phyloP scores from a whole-genome alignment of 73 alveolate genomes.

The Stentor roeselii region DNA sequence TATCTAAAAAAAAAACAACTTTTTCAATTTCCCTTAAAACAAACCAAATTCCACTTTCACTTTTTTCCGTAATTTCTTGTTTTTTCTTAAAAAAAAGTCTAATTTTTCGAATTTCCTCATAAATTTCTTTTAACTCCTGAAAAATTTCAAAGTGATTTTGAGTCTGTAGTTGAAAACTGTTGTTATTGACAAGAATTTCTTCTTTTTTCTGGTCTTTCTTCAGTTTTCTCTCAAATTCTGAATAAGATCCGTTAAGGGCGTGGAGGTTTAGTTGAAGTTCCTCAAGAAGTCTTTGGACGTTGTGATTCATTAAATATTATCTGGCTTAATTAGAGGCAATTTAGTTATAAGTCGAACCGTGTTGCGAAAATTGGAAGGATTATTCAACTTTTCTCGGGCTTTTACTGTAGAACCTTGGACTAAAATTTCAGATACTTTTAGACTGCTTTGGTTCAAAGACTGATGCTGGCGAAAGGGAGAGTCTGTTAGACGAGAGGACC shows the following conservation, averaged over 20 bases:
- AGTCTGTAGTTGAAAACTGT: neutral
- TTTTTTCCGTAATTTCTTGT: neutral
- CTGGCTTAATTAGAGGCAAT: neutral
- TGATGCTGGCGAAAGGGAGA: too few relatives aligned
- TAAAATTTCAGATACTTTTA: neutral
- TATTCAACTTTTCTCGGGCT: neutral
- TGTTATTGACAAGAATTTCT: neutral
- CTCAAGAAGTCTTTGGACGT: neutral
- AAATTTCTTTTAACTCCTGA: neutral
- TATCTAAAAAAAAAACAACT: too few relatives aligned
- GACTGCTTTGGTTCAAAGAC: too few relatives aligned
- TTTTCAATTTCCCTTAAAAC: neutral
- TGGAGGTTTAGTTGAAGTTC: neutral
- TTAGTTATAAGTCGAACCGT: neutral
- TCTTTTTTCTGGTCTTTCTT: neutral
- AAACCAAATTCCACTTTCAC: neutral
- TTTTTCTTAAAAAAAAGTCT: neutral
- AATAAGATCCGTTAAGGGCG: neutral
- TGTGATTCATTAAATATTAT: neutral
- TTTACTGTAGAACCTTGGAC: neutral
- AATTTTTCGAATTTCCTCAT: neutral
- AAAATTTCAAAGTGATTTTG: too few relatives aligned
- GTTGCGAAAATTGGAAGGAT: neutral
- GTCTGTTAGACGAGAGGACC: neutral
- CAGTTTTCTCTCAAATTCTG: neutral